Evolutionary conservation across 2,329 filamentous ascomycete genomes (phyloP).

Genomic region (Aspergillus sp.): DNA sequence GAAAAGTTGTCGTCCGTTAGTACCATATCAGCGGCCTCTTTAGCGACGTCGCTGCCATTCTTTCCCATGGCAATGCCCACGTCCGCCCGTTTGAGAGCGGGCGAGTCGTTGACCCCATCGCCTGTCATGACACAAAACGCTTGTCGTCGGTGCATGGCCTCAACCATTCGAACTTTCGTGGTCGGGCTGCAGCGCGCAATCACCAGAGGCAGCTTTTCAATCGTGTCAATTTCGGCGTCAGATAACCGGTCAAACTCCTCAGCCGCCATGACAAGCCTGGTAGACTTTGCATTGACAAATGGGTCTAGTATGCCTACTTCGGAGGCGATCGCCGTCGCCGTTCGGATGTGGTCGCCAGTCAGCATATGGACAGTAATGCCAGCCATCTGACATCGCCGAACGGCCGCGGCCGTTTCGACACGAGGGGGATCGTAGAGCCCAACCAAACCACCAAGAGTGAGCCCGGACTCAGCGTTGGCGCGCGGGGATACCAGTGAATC

Average conservation of each 20-base stretch:
- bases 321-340: conserved; percentile 56
- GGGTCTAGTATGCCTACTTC: conserved; percentile 57
- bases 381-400: conserved; percentile 54
- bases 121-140: conserved; percentile 85
- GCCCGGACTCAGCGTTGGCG: conserved; percentile 51
- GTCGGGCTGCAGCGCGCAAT: conserved; percentile 81
- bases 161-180: conserved; percentile 89
- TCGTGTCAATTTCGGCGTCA: conserved; percentile 58
- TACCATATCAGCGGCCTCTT: conserved; percentile 66
- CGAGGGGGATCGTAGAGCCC: conserved; percentile 64
- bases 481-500: conserved; percentile 41
- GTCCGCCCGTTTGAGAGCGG: conserved; percentile 75
- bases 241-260: conserved; percentile 56
- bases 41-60: conserved; percentile 80
- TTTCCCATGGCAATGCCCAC: conserved; percentile 89
- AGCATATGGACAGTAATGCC: conserved; percentile 60
- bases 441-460: conserved; percentile 59
- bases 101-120: conserved; percentile 84
- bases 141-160: conserved; percentile 74
- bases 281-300: conserved; percentile 42
- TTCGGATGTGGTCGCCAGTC: conserved; percentile 58
- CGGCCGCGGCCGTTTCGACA: conserved; percentile 57
- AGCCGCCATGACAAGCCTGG: conserved; percentile 53
- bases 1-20: conserved; percentile 82
- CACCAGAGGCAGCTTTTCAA: conserved; percentile 75